phyloP scores from a whole-genome alignment of 371 early-diverging fungal species.

The Apophysomyces trapeziformis region DNA sequence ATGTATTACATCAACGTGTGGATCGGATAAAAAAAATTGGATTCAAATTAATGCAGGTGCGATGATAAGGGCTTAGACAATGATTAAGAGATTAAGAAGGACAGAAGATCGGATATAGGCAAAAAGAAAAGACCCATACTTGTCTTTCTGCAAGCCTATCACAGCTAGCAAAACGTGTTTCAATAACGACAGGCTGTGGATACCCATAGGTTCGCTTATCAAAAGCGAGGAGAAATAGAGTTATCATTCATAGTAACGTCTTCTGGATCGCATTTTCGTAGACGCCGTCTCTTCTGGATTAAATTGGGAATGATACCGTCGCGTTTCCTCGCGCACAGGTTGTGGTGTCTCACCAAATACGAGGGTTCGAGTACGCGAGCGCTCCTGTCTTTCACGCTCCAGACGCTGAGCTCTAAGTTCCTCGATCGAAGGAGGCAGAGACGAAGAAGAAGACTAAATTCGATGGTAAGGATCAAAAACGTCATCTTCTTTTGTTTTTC shows the following conservation, averaged over 20 bases:
- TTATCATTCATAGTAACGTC: background rate
- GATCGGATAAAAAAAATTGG: too few species aligned
- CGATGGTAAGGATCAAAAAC: background rate
- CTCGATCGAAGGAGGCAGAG: slow-evolving; percentile 36
- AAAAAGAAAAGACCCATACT: too few species aligned
- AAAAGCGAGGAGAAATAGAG: background rate
- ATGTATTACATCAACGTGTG: too few species aligned
- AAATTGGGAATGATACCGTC: slow-evolving; percentile 30
- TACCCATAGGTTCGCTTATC: background rate
- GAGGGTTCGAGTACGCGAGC: slow-evolving; percentile 25
- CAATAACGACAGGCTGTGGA: too few species aligned
- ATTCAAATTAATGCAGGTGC: too few species aligned
- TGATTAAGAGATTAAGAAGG: too few species aligned
- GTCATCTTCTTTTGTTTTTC: background rate
- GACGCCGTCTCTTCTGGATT: slow-evolving; percentile 33
- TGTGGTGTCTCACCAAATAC: slow-evolving; percentile 20
- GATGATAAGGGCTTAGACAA: too few species aligned
- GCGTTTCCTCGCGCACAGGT: background rate
- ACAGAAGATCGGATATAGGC: too few species aligned
- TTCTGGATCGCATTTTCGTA: background rate
- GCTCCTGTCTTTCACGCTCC: slow-evolving; percentile 43
- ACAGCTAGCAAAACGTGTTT: too few species aligned
- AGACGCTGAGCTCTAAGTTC: slow-evolving; percentile 43
- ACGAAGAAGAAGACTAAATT: slow-evolving; percentile 12
- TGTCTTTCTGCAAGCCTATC: too few species aligned